Base-by-base conservation (phyloP, 805 yeast species). In the Candida taoyuanica region DNA sequence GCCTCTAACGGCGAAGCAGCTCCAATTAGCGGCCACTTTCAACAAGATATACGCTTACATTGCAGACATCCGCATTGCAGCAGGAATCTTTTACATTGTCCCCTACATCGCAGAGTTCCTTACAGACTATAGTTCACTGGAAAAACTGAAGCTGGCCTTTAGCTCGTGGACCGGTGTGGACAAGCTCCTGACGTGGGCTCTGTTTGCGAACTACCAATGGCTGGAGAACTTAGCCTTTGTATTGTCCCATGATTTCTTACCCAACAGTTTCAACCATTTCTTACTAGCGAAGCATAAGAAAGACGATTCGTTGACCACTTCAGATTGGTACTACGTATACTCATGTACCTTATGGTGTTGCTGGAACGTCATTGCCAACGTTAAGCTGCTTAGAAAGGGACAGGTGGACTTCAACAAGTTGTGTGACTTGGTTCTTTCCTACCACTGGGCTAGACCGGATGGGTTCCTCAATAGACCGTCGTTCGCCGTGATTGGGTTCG, bases 311-410 rank as follows among this genome's bases (percentile, higher is more conserved):
- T 11, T 48, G 9, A 18, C 37, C 1, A 17, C 43, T 4, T 48
- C 53, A 5, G 55, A 50, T 28, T 50, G 53, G 53, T 45, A 39
- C 20, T 50, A 50, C 30, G 46, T 40, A 7, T 47, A 50, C 34
- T 50, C 55, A 4, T 50, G 55, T 27, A 31, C 38, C 14, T 18
- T 47, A 12, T 50, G 55, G 55, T 40, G 32, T 33, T 31, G 34
- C 12, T 44, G 35, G 32, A 46, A 43, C 35, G 21, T 44, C 1
- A 33, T 50, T 7, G 49, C 43, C 19, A 33, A 33, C 15, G 15
- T 48, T 15, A 50, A 48, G 36, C 14, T 18, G 7, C 31, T 27
- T 32, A 34, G 34, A 25, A 39, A 38, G 16, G 42, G 44, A 3
- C 17, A 31, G 7, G 19, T 29, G 17, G 27, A 46, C 18, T 36